Evolutionary conservation across 129 eudicot species (phyloP), one percentile per base, ranked within the genome.

Genomic region (Artemisia tridentata): DNA sequence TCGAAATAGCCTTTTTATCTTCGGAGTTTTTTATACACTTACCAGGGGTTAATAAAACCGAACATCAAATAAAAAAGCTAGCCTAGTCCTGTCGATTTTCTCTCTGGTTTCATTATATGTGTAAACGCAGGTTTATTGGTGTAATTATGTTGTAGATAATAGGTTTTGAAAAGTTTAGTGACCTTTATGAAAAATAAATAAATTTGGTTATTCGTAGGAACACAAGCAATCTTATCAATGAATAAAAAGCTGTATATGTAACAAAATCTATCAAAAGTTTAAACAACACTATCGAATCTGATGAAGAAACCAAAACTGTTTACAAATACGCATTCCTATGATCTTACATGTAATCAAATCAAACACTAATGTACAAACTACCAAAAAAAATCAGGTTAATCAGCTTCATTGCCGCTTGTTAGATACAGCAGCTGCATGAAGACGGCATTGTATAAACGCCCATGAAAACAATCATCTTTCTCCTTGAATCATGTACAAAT

Each of bases 401-500:
- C 77, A 55, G 65, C 72, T 54, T 11, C 48, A 65, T 70, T 43
- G 31, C 88, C 78, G 72, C 83, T 86, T 83, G 88, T 82, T 83
- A 74, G 74, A 74, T 83, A 86, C 88, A 83, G 77, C 78, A 78
- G 91, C 75, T 51, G 82, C 82, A 63, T 38, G 68, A 68, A 68
- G 80, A 67, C 25, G 71, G 38, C 25, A 64, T 41, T n/a, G 65
- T 74, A 65, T 66, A 23, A 11, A 69, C 38, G 64, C 43, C 65
- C 65, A 15, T 45, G 61, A 16, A 38, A 50, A 58, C 20, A 66
- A 67, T 57, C 46, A 25, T 66, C 20, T 5, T 66, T 53, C 73
- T 76, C 78, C 70, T 65, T 41, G 75, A 74, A 71, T 60, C 80
- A 57, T 81, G 73, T 71, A 84, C 81, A 74, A 50, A 70, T 45